Conservation (phyloP, 2,329 filamentous ascomycete species). For the Alternaria consortialis region DNA sequence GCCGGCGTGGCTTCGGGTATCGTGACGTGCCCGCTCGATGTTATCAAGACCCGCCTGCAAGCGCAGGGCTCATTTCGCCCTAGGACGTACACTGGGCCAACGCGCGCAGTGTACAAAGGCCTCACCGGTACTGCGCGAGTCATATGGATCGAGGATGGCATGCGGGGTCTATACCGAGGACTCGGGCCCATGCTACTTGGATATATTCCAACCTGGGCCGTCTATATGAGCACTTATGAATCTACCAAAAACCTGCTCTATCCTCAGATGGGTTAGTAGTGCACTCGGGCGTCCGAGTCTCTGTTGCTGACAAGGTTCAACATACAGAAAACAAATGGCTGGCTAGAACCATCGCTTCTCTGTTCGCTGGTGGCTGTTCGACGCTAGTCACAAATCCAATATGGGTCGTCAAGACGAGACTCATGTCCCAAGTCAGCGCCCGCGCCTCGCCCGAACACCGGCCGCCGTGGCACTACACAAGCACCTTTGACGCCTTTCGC, state of each 20-base stretch:
- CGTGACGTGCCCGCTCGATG: constrained; percentile 95
- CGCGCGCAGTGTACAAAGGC: constrained; percentile 76
- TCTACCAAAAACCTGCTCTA: constrained; percentile 80
- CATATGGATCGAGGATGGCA: constrained; percentile 88
- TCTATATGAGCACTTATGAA: constrained; percentile 97
- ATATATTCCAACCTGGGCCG: constrained; percentile 96
- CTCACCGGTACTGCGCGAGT: constrained; percentile 84
- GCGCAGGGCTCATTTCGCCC: constrained; percentile 84
- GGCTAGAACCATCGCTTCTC: constrained; percentile 86
- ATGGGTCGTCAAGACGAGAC: constrained; percentile 97
- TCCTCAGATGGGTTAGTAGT: constrained; percentile 63
- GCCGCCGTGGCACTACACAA: constrained; percentile 89
- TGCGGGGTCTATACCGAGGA: constrained; percentile 91
- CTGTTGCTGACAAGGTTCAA: constrained; percentile 20
- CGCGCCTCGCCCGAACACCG: constrained; percentile 64
- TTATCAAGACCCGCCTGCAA: constrained; percentile 98
- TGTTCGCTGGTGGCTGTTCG: constrained; percentile 89
- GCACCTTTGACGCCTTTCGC: constrained; percentile 86
- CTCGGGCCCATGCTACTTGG: constrained; percentile 93
- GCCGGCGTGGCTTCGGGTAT: constrained; percentile 93
- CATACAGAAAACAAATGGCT: constrained; percentile 72
- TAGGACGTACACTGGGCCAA: constrained; percentile 59
- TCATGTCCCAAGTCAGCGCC: constrained; percentile 88
- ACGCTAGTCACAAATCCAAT: constrained; percentile 97
- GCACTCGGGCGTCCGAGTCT: neutral